Evolutionary conservation across 306 rosid species (phyloP).

Genomic region (Betula pendula): DNA sequence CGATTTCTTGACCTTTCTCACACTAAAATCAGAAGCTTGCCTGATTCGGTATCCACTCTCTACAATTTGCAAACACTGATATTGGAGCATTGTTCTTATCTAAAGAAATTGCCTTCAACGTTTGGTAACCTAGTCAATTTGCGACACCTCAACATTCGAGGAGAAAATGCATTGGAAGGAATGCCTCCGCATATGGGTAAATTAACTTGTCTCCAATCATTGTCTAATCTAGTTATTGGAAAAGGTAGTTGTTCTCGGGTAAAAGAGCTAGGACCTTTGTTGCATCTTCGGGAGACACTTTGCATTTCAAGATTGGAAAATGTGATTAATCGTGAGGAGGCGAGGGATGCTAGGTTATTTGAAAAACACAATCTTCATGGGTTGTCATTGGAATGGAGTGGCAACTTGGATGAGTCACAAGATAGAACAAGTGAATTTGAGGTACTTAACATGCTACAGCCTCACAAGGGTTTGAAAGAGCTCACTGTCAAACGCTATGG

Average conservation of each 20-base stretch:
- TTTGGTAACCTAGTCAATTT: not conserved
- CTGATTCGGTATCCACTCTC: too few species aligned
- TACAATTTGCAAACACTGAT: not conserved
- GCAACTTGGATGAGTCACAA: too few species aligned
- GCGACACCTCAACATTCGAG: too few species aligned
- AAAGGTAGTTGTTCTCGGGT: too few species aligned
- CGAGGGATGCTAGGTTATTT: not conserved
- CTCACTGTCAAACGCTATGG: not conserved
- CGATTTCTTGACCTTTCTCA: not conserved
- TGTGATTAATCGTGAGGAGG: not conserved
- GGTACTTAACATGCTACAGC: not conserved
- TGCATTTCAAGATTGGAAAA: not conserved
- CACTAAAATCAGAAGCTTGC: too few species aligned
- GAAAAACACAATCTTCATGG: not conserved
- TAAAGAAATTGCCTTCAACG: not conserved
- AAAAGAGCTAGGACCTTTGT: not conserved
- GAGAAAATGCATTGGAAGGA: too few species aligned
- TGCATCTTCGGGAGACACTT: not conserved
- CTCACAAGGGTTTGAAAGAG: not conserved
- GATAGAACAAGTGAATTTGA: accelerated
- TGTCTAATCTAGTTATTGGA: too few species aligned
- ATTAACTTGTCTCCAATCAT: not conserved
- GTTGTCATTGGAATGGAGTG: not conserved
- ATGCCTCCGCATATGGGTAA: too few species aligned
- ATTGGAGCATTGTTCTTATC: not conserved